These are phyloP conservation scores for Phytophthora macrochlamydospora DNA, from an alignment of 352 stramenopile species.

Conservation along the genomic window DNA sequence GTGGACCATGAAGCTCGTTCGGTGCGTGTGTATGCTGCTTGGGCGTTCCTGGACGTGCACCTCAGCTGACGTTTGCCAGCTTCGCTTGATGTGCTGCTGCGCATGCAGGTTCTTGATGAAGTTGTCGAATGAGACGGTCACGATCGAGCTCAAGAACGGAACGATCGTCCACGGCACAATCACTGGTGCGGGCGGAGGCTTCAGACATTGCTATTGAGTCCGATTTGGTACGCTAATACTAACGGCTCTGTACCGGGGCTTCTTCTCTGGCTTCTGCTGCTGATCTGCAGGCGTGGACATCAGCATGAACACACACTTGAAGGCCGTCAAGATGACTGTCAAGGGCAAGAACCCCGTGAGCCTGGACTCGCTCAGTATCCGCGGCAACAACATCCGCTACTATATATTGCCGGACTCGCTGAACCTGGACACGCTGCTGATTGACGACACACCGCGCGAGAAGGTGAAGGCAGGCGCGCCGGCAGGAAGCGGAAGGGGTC, in stretches of 20 bases:
- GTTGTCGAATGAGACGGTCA: slow-evolving; percentile 98
- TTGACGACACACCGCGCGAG: slow-evolving; percentile 98
- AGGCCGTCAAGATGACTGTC: slow-evolving; percentile 97
- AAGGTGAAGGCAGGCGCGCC: slow-evolving; percentile 83
- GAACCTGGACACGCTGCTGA: slow-evolving; percentile 98
- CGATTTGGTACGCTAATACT: too few relatives aligned
- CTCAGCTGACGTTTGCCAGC: too few relatives aligned
- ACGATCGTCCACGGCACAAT: slow-evolving; percentile 99
- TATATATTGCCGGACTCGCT: slow-evolving; percentile 95
- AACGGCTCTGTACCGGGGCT: too few relatives aligned
- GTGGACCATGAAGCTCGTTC: too few relatives aligned
- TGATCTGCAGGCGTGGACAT: slow-evolving; percentile 94
- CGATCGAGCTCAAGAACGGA: slow-evolving; percentile 99
- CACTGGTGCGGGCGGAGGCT: slow-evolving; percentile 60
- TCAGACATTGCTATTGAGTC: background rate
- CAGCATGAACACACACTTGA: slow-evolving; percentile 99
- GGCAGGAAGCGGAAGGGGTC: slow-evolving; percentile 69
- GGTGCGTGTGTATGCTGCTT: too few relatives aligned
- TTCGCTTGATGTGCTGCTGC: too few relatives aligned
- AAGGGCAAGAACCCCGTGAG: slow-evolving; percentile 98
- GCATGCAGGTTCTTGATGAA: slow-evolving; percentile 96
- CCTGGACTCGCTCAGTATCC: slow-evolving; percentile 97
- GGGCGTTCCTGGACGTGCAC: too few relatives aligned
- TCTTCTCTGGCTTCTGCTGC: too few relatives aligned
- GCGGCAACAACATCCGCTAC: slow-evolving; percentile 98